Base-by-base conservation (phyloP, 129 eudicot genomes). In the Sambucus nigra region DNA sequence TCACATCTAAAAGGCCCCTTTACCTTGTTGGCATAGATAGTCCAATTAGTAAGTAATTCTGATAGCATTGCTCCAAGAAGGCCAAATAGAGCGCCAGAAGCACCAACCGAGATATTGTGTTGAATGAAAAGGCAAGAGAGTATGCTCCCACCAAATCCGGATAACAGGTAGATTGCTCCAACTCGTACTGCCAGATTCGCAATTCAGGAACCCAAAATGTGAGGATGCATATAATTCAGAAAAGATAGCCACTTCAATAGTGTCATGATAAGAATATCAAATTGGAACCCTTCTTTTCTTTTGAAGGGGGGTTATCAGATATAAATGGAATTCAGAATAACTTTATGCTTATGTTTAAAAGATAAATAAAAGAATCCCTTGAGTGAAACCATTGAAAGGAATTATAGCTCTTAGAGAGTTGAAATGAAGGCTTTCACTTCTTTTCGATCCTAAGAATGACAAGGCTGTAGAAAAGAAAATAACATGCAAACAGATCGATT, bases 61-160 rank as follows among this genome's bases (percentile, higher is more conserved):
- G 96, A 92, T 23, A 92, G 63, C 99, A 92, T 92, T 44, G 96
- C 99, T 50, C 99, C 99, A 33, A 86, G 96, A 65, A 86, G 96
- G 29, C 96, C 96, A 64, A 86, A 92, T 18, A 92, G 75, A 57
- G 99, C 96, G 67, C 96, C 99, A 46, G 96, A 92, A 67, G 99
- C 99, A 9, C 99, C 99, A 53, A 86, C 99, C 8, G 96, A 86
- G 23, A 91, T 86, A 48, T 70, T 92, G 39, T 29, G 60, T 53
- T 75, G 91, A 48, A 92, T 78, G 39, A 92, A 92, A 49, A 92
- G 84, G 28, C 70, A 59, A 50, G 96, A 92, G 25, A 92, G 80
- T 56, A 74, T 63, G 76, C 96, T 86, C 33, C 96, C 96, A 17
- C 99, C 99, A 24, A 91, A 29, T 60, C 95, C 99, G 0, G 99